Evolutionary conservation across 2,329 filamentous ascomycete species (phyloP).

Genomic region (Diaporthe destruens): DNA sequence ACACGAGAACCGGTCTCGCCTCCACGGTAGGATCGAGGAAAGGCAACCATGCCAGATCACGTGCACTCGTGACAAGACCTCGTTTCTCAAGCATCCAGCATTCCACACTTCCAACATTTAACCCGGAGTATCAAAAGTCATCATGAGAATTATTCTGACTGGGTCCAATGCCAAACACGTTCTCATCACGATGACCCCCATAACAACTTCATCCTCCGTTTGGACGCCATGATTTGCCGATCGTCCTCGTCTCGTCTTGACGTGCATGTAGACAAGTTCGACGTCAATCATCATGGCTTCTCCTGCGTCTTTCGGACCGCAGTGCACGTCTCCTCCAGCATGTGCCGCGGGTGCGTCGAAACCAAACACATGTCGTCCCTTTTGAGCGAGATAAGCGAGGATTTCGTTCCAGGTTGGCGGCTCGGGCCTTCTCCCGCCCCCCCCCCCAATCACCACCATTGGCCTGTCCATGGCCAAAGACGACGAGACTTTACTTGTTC

Average conservation of each 20-base stretch:
- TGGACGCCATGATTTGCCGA: neutral
- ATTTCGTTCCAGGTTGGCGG: conserved; percentile 15
- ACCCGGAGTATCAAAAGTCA: neutral
- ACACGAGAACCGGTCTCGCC: neutral
- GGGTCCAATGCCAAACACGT: neutral
- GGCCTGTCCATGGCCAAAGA: neutral
- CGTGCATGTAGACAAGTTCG: neutral
- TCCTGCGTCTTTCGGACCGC: neutral
- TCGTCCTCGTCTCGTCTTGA: neutral
- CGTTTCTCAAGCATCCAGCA: no score
- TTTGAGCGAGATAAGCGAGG: conserved; percentile 18
- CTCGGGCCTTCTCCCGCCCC: conserved; percentile 19
- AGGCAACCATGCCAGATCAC: neutral
- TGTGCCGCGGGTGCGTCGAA: neutral
- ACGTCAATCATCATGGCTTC: neutral
- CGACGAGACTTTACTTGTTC: neutral
- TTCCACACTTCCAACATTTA: no score
- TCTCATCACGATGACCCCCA: neutral
- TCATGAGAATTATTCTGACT: neutral
- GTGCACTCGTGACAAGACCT: conserved; percentile 14
- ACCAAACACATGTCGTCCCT: neutral
- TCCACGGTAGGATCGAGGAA: neutral
- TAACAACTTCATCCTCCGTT: neutral
- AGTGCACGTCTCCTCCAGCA: neutral
- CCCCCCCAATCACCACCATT: no score